Percentiles rank a stretch among this genome's conserved stretches.
Evolutionary conservation across 768 basidiomycete species (phyloP).

Genomic region (Podaxis mareebaensis): DNA sequence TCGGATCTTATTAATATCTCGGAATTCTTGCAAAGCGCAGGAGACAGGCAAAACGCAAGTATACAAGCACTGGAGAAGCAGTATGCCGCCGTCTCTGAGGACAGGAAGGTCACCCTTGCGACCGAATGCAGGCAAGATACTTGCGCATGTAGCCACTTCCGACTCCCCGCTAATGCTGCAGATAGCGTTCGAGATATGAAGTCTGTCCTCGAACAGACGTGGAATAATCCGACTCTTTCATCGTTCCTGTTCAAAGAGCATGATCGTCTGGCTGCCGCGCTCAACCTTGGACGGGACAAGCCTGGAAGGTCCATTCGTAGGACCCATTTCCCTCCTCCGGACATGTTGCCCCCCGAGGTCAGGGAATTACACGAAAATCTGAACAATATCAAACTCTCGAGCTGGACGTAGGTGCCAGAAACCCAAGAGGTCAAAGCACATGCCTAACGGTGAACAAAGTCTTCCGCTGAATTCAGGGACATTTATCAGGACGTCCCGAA

Average conservation of each 20-base stretch:
- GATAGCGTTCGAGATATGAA: constrained; percentile 56
- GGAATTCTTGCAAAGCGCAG: constrained; percentile 41
- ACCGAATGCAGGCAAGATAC: constrained; percentile 44
- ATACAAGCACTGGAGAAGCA: background rate
- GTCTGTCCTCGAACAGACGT: constrained; percentile 41
- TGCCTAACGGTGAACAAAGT: background rate
- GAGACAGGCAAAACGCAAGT: constrained; percentile 13
- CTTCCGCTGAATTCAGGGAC: constrained; percentile 20
- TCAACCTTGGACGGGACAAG: constrained; percentile 32
- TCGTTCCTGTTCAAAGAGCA: constrained; percentile 57
- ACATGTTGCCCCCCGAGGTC: constrained; percentile 47
- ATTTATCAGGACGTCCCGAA: constrained; percentile 65
- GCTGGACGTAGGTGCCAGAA: constrained; percentile 56
- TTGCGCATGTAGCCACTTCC: background rate
- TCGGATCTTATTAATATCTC: constrained; percentile 54
- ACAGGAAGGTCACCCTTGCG: constrained; percentile 31
- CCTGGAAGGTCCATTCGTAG: constrained; percentile 33
- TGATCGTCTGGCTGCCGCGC: constrained; percentile 40
- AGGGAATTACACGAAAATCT: constrained; percentile 48
- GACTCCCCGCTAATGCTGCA: background rate
- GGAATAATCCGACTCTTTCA: constrained; percentile 58
- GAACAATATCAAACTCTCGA: constrained; percentile 50
- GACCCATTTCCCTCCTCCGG: constrained; percentile 34
- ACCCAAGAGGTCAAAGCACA: background rate
- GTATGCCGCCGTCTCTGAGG: constrained; percentile 22